These are phyloP conservation scores for Orbilia ellipsospora DNA, from an alignment of 2,329 filamentous ascomycete species.

Conservation along the genomic window DNA sequence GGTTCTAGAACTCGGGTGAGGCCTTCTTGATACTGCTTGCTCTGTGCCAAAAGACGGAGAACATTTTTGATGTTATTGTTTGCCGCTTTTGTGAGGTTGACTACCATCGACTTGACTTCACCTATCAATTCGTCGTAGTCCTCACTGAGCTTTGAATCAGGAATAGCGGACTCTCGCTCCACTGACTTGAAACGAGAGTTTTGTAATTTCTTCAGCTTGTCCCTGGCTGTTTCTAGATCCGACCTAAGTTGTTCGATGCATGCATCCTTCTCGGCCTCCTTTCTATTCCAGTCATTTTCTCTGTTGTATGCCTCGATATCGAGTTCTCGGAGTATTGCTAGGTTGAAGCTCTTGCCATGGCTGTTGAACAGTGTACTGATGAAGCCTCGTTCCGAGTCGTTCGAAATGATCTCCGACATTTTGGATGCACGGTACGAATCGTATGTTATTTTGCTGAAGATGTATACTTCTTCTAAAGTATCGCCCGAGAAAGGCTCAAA, in stretches of 20 bases:
- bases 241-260: constrained; percentile 21
- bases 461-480: not conserved
- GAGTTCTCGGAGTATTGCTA: constrained; percentile 26
- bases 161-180: constrained; percentile 35
- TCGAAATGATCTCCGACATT: constrained; percentile 30
- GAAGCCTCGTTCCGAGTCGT: constrained; percentile 23
- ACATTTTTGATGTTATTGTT: constrained; percentile 22
- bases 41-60: constrained; percentile 21
- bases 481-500: constrained; percentile 13
- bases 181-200: constrained; percentile 49
- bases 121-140: constrained; percentile 27
- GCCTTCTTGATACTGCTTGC: constrained; percentile 27
- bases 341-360: constrained; percentile 26
- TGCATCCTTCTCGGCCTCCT: constrained; percentile 28
- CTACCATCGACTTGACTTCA: constrained; percentile 35
- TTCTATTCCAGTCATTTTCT: constrained; percentile 24
- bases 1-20: constrained; percentile 33
- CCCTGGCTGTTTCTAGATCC: constrained; percentile 35
- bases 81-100: constrained; percentile 33
- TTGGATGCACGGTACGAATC: constrained; percentile 17
- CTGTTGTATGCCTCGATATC: constrained; percentile 35
- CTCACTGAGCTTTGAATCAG: constrained; percentile 36
- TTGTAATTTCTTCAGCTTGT: constrained; percentile 37
- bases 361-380: constrained; percentile 39
- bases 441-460: constrained; percentile 17